Conservation (phyloP, 768 basidiomycete genomes). For the Collybiopsis luxurians region DNA sequence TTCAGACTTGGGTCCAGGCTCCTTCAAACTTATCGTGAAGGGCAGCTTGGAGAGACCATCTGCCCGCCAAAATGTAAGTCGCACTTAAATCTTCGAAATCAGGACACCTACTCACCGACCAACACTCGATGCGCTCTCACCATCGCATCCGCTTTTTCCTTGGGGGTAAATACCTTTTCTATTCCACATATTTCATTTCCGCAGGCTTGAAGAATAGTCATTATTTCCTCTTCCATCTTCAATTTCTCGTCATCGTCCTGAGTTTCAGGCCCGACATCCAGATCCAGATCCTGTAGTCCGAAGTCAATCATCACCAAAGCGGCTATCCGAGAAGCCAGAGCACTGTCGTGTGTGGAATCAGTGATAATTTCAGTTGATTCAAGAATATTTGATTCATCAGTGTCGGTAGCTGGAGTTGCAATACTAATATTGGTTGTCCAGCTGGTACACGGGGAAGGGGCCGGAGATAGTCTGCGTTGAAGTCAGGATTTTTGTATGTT, state of each 20-base stretch:
- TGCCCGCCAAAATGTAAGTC: constrained; percentile 22
- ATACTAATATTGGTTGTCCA: neutral
- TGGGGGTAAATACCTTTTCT: constrained; percentile 51
- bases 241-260: neutral
- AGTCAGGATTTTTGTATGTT: constrained; percentile 58
- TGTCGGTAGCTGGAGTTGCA: neutral
- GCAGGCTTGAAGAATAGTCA: constrained; percentile 65
- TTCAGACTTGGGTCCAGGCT: neutral
- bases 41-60: constrained; percentile 77
- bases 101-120: constrained; percentile 56
- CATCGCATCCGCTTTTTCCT: constrained; percentile 76
- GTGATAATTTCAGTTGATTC: constrained; percentile 23
- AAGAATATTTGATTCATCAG: neutral
- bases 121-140: constrained; percentile 84
- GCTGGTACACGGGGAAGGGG: constrained; percentile 23
- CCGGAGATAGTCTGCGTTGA: constrained; percentile 38
- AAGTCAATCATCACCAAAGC: constrained; percentile 92
- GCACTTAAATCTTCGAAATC: neutral
- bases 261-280: constrained; percentile 57
- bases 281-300: constrained; percentile 82
- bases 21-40: constrained; percentile 64
- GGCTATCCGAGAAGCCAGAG: constrained; percentile 83
- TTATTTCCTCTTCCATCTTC: constrained; percentile 41
- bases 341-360: constrained; percentile 87
- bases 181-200: constrained; percentile 66